phyloP scores from a whole-genome alignment of 2,329 filamentous ascomycete genomes.

The Aspergillus sp. region DNA sequence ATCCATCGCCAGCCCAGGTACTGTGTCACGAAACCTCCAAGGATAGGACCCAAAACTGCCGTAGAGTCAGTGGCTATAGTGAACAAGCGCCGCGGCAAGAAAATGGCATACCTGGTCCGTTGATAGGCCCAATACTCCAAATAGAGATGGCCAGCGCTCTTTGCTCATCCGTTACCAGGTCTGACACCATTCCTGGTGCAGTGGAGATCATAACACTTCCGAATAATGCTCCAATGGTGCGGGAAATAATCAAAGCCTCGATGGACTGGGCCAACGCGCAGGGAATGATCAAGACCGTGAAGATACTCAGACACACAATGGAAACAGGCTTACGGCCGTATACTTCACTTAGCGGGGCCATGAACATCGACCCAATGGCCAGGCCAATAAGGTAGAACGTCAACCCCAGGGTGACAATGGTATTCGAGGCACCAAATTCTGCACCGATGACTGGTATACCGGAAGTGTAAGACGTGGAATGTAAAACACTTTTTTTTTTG shows the following conservation, averaged over 20 bases:
- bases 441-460: conserved; percentile 67
- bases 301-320: conserved; percentile 62
- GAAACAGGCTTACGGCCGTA: conserved; percentile 60
- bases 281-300: conserved; percentile 69
- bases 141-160: conserved; percentile 80
- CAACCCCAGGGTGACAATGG: conserved; percentile 70
- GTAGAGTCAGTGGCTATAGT: conserved; percentile 1
- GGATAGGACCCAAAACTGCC: conserved; percentile 60
- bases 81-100: not conserved
- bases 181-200: conserved; percentile 76
- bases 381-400: conserved; percentile 78
- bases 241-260: conserved; percentile 65
- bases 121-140: conserved; percentile 81
- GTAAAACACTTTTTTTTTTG: conserved; percentile 54
- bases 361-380: conserved; percentile 67
- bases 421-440: conserved; percentile 61
- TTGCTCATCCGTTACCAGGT: conserved; percentile 77
- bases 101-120: conserved; percentile 57
- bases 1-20: conserved; percentile 83
- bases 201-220: conserved; percentile 81
- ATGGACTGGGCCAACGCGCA: conserved; percentile 69
- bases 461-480: conserved; percentile 77
- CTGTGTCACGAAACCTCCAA: conserved; percentile 74
- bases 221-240: conserved; percentile 73
- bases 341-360: conserved; percentile 64